Evolutionary conservation across 129 eudicot genomes (phyloP).

Genomic region (Lonicera japonica): DNA sequence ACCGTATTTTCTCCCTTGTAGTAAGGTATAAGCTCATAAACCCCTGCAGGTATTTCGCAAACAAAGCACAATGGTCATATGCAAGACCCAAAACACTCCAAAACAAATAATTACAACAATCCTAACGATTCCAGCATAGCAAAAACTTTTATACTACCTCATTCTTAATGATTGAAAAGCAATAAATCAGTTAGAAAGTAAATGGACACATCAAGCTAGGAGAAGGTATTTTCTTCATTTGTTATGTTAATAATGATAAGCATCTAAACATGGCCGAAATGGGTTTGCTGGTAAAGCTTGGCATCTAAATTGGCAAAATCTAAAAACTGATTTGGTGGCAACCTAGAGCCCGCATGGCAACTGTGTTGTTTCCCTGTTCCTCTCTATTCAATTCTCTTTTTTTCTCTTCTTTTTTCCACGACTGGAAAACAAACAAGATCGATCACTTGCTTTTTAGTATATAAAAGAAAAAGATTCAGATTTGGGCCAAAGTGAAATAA

Average conservation of each 20-base stretch:
- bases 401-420: too few relatives aligned
- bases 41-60: slow-evolving; percentile 48
- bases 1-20: slow-evolving; percentile 98
- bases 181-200: neutral
- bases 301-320: neutral
- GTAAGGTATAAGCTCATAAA: slow-evolving; percentile 78
- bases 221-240: slow-evolving; percentile 12
- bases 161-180: neutral
- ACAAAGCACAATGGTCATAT: slow-evolving; percentile 12
- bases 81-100: neutral
- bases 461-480: too few relatives aligned
- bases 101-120: slow-evolving; percentile 1
- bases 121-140: neutral
- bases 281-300: neutral
- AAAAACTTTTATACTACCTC: slow-evolving; percentile 1
- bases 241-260: neutral
- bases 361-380: too few relatives aligned
- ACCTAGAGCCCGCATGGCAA: neutral
- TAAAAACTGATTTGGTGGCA: neutral
- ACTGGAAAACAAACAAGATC: too few relatives aligned
- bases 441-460: too few relatives aligned
- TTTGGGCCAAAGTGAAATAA: too few relatives aligned
- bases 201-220: slow-evolving; percentile 3
- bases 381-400: too few relatives aligned
- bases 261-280: neutral